Conservation (phyloP, 2,329 filamentous ascomycete species). For the Ilyonectria sp. region DNA sequence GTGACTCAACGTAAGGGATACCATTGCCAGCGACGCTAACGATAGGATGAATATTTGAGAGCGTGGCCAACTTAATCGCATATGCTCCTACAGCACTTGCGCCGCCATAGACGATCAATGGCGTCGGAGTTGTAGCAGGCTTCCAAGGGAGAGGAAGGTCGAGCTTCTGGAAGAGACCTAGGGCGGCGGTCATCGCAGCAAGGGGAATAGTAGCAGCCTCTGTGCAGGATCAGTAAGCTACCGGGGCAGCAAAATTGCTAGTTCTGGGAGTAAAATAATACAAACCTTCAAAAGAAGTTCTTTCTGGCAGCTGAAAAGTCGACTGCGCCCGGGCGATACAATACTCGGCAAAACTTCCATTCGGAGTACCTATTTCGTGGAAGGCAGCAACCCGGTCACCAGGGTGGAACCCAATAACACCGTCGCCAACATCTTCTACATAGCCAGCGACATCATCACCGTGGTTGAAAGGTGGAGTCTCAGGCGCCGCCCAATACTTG, state of each 20-base stretch:
- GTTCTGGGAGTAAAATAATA: background rate
- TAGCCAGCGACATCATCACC: constrained; percentile 13
- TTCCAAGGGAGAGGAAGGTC: background rate
- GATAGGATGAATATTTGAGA: constrained; percentile 17
- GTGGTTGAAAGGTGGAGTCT: background rate
- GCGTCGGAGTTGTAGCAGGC: background rate
- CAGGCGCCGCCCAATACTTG: background rate
- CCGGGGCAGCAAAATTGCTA: background rate
- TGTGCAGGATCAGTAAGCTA: background rate
- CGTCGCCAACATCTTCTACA: background rate
- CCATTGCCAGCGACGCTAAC: constrained; percentile 3
- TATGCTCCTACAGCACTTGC: constrained; percentile 8
- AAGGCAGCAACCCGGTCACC: constrained; percentile 7
- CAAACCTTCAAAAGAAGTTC: background rate
- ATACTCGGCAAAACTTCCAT: constrained; percentile 5
- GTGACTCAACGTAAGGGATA: background rate
- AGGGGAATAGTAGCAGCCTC: constrained; percentile 13
- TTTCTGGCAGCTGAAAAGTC: background rate
- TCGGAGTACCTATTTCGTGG: background rate
- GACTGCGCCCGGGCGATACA: background rate
- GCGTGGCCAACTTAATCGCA: constrained; percentile 3
- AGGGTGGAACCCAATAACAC: background rate
- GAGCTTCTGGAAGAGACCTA: background rate
- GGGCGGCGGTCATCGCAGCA: constrained; percentile 5
- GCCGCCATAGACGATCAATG: constrained; percentile 6